These are phyloP conservation scores for Silene conica DNA, from an alignment of 148 eudicot genomes.

Conservation along the genomic window DNA sequence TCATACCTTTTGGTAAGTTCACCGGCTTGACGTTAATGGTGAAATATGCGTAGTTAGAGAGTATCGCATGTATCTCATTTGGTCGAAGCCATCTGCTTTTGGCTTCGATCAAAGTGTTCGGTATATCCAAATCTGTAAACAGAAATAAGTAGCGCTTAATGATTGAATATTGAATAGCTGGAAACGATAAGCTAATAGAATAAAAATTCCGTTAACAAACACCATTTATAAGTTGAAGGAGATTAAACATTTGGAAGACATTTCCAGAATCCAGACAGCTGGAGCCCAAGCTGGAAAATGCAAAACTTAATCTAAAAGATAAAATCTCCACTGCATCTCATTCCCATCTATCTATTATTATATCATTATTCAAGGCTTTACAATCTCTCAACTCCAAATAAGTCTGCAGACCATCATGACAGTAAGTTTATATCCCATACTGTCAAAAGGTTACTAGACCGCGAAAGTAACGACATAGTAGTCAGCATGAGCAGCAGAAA, in stretches of 20 bases:
- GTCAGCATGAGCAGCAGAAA: neutral
- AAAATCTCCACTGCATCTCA: neutral
- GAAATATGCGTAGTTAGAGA: conserved; percentile 61
- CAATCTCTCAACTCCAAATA: neutral
- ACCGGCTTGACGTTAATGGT: conserved; percentile 69
- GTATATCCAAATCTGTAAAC: conserved; percentile 74
- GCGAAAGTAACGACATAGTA: neutral
- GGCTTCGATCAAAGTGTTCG: conserved; percentile 65
- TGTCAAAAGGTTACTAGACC: neutral
- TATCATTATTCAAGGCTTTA: neutral
- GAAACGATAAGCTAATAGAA: neutral
- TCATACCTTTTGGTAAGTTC: conserved; percentile 68
- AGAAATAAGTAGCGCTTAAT: conserved; percentile 9
- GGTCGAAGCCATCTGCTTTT: conserved; percentile 88
- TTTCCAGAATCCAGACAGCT: neutral
- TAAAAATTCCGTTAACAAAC: neutral
- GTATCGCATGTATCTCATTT: conserved; percentile 90
- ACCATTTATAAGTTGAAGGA: neutral
- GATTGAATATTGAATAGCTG: neutral
- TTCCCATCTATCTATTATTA: neutral
- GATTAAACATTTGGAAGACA: neutral
- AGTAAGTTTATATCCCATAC: conserved; percentile 5
- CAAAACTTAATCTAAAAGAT: neutral
- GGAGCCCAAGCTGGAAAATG: conserved; percentile 1
- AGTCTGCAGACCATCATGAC: neutral